Base-by-base conservation (phyloP, 257 asterid species). In the Cruciata laevipes region DNA sequence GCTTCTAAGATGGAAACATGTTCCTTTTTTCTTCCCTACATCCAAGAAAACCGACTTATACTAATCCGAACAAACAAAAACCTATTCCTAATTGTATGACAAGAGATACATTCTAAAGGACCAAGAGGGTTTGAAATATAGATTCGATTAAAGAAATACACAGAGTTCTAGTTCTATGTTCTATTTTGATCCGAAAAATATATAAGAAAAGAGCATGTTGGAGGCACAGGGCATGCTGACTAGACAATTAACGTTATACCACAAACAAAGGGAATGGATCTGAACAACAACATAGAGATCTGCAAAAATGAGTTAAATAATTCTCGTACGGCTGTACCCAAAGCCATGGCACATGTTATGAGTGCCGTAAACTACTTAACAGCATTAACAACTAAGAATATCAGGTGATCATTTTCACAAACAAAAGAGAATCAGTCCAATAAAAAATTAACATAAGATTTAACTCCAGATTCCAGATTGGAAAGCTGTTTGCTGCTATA, bases 201-300 rank as follows among this genome's bases (percentile, higher is more conserved):
- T 7, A 40, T 40, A 12, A 12, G 18, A 42, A 42, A 47, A 47
- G 21, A 8, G 60, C 60, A 53, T 53, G 59, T 20, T 18, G 59
- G 20, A 53, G 16, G 37, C 62, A 20, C 23, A 31, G 13, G 10
- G 24, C 58, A 44, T 5, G 47, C 57, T 5, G 16, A 42, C 25
- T 31, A 35, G 35, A 42, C 51, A 13, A 52, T 14, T 23, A 9
- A 56, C 5, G 8, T 20, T 18, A 53, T 53, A 38, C 52, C 33
- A 17, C n/a, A 51, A 30, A 17, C 12, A 2, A 44, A 62, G 42
- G 16, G 63, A 27, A 70, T 24, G 44, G 75, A 71, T 71, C 27
- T 62, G 47, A 64, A 71, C 66, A 63, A 64, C 6, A 63, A 64
- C 65, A 71, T 71, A 55, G 75, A 71, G 75, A 71, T 71, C 70